phyloP scores from a whole-genome alignment of 2,329 filamentous ascomycete species.

The Lachnellula suecica region DNA sequence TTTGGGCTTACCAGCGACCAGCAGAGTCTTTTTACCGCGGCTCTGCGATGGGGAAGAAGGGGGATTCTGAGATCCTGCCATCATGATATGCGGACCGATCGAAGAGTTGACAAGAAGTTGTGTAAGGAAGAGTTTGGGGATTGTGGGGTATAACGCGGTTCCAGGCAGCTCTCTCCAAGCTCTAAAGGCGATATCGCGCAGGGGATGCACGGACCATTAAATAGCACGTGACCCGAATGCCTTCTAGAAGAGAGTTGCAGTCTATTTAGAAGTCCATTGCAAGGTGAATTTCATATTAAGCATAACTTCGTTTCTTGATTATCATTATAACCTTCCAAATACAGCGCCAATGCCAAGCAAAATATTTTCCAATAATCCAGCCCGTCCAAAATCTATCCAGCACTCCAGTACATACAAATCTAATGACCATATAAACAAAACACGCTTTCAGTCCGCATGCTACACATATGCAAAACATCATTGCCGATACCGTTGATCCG shows the following conservation, averaged over 20 bases:
- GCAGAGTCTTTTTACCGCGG: constrained; percentile 19
- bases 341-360: background rate
- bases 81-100: constrained; percentile 3
- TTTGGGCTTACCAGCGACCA: constrained; percentile 18
- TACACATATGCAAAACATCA: background rate
- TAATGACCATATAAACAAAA: background rate
- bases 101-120: background rate
- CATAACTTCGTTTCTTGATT: background rate
- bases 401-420: background rate
- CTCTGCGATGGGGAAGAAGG: constrained; percentile 20
- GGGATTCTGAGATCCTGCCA: constrained; percentile 13
- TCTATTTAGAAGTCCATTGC: too few species aligned
- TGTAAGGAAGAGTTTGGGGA: background rate
- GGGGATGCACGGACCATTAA: too few species aligned
- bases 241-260: too few species aligned
- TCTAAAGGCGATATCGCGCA: too few species aligned
- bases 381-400: background rate
- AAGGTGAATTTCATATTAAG: background rate
- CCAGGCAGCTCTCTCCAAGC: background rate
- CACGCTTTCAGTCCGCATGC: background rate
- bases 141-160: constrained; percentile 6
- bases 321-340: background rate
- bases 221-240: too few species aligned
- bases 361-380: background rate
- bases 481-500: constrained; percentile 18